Percentiles rank a stretch among this genome's conserved stretches.
These are phyloP conservation scores for Candida khao-thaluensis DNA, from an alignment of 805 yeast genomes.

Conservation along the genomic window DNA sequence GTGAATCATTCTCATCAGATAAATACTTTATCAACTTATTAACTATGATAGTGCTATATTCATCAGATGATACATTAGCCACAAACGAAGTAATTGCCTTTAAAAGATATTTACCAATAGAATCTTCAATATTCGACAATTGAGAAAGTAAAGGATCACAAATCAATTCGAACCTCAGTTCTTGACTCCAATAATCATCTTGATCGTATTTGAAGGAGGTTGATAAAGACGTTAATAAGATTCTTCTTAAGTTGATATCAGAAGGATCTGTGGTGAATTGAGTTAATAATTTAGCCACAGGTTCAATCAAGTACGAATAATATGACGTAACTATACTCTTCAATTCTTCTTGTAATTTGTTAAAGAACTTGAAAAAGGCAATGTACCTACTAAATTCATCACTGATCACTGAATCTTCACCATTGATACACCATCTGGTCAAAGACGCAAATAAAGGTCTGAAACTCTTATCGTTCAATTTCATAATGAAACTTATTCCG, in stretches of 20 bases:
- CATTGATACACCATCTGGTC: slow-evolving; percentile 90
- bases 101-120: slow-evolving; percentile 76
- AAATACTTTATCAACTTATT: slow-evolving; percentile 35
- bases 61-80: slow-evolving; percentile 61
- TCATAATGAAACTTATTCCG: slow-evolving; percentile 77
- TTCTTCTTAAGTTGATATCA: slow-evolving; percentile 62
- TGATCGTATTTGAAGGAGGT: slow-evolving; percentile 85
- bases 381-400: slow-evolving; percentile 57
- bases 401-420: slow-evolving; percentile 58
- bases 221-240: slow-evolving; percentile 68
- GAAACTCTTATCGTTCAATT: slow-evolving; percentile 89
- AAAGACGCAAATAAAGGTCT: slow-evolving; percentile 86
- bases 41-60: slow-evolving; percentile 66
- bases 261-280: slow-evolving; percentile 41
- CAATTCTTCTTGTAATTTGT: slow-evolving; percentile 77
- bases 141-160: slow-evolving; percentile 64
- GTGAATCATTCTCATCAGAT: slow-evolving; percentile 53
- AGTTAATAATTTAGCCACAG: slow-evolving; percentile 57
- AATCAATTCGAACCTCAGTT: slow-evolving; percentile 76
- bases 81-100: slow-evolving; percentile 78
- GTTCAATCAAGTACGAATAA: slow-evolving; percentile 80
- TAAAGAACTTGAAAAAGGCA: slow-evolving; percentile 84
- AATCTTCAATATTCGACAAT: slow-evolving; percentile 63
- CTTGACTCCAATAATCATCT: slow-evolving; percentile 93
- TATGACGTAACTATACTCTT: slow-evolving; percentile 87